phyloP scores from a whole-genome alignment of 2,329 filamentous ascomycete species.

The Podosphaera leucotricha region DNA sequence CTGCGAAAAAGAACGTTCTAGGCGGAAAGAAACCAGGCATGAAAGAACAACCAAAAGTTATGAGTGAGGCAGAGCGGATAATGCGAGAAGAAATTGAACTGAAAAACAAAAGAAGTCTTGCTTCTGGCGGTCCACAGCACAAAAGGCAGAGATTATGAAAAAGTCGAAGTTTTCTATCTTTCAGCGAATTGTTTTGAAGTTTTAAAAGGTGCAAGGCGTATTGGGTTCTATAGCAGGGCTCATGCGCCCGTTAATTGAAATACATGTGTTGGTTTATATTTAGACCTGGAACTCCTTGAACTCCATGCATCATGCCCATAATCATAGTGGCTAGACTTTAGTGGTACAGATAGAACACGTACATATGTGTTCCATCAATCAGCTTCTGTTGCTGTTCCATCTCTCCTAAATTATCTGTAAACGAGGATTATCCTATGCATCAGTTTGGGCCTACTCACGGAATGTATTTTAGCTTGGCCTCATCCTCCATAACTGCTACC shows the following conservation, averaged over 20 bases:
- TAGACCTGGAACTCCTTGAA: slow-evolving; percentile 2
- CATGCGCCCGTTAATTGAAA: too few species aligned
- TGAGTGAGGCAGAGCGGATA: slow-evolving; percentile 70
- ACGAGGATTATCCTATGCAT: background rate
- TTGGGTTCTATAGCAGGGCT: background rate
- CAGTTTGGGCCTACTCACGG: slow-evolving; percentile 25
- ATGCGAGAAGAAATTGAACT: slow-evolving; percentile 68
- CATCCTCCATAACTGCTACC: slow-evolving; percentile 33
- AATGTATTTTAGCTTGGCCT: slow-evolving; percentile 40
- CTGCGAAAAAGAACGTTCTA: slow-evolving; percentile 45
- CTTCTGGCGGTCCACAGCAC: slow-evolving; percentile 25
- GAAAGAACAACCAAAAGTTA: slow-evolving; percentile 48
- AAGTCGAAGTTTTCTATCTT: slow-evolving; percentile 4
- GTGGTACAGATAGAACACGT: background rate
- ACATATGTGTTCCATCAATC: slow-evolving; percentile 6
- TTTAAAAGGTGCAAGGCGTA: slow-evolving; percentile 1
- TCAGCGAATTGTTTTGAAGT: background rate
- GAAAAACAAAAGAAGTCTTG: slow-evolving; percentile 33
- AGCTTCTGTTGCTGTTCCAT: slow-evolving; percentile 25
- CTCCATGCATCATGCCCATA: slow-evolving; percentile 6
- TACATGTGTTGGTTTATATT: background rate
- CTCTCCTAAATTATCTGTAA: slow-evolving; percentile 21
- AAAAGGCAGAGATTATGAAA: slow-evolving; percentile 26
- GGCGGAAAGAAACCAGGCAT: slow-evolving; percentile 36
- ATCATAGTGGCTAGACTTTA: background rate